Evolutionary conservation across 495 filamentous ascomycete genomes (phyloP), one percentile per base, ranked within the genome.

Genomic region (Terfezia claveryi): DNA sequence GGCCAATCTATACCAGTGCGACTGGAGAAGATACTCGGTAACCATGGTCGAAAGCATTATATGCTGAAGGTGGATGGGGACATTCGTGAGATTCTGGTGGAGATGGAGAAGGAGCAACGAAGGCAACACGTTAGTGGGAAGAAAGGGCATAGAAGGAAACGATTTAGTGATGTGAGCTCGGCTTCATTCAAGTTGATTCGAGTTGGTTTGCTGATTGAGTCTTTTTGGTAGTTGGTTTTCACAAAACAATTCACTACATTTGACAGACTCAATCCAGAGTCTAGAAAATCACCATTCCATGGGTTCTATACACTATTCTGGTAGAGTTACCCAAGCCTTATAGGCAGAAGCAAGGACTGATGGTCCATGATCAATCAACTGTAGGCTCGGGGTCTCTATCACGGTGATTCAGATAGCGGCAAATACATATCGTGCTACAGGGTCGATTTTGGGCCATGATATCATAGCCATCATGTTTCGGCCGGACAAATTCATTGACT

Each of bases 241-340:
- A 84, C 80, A 3, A 71, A 75, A 37, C 76, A 75, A 54, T 82
- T 82, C 61, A 80, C 80, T 0, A 69, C 78, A 6, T 85, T 87
- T 59, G 82, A 87, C 64, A 72, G 78, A 11, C 76, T 79, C 56
- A 83, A 83, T 66, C 70, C 72, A 7, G 64, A 65, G 1, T 72
- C 70, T 11, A 69, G 71, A 11, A 71, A 75, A 14, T 78, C 74
- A 23, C 74, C 77, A 9, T 86, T 85, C 58, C 76, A 82, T 60
- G 82, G 82, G 36, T 86, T 87, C 66, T 86, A 82, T 58, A 81
- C 79, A 1, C 72, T 87, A 6, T 85, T 86, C 67, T 87, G 82
- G 75, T 57, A 55, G 50, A 10, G 38, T 12, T 32, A 38, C 16
- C 36, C 27, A 12, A 16, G 23, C 8, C 20, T 46, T 46, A 14